phyloP scores from a whole-genome alignment of 2,329 filamentous ascomycete species.

The Fusarium dlaminii region DNA sequence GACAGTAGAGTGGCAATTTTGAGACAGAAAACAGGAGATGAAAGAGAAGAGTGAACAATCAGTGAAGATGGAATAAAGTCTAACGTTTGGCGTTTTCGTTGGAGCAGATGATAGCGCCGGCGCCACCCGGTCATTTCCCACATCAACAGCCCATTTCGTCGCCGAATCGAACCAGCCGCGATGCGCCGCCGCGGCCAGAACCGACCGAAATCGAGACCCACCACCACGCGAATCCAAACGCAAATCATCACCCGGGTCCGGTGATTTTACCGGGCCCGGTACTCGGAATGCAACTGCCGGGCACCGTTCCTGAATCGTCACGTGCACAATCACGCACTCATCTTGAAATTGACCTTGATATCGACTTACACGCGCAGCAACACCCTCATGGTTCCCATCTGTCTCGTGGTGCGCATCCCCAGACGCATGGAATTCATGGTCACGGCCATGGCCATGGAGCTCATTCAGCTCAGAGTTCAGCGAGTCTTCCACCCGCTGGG shows the following conservation, averaged over 20 bases:
- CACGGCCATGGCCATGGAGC: conserved; percentile 13
- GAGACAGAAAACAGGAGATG: conserved; percentile 10
- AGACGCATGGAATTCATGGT: conserved; percentile 18
- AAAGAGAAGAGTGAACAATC: conserved; percentile 2
- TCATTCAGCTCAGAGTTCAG: conserved; percentile 27
- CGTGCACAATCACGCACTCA: conserved; percentile 1
- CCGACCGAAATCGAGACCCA: conserved; percentile 38
- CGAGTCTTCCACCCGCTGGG: conserved; percentile 11
- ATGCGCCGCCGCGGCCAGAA: conserved; percentile 38
- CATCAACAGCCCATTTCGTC: conserved; percentile 44
- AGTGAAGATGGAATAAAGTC: conserved; percentile 25
- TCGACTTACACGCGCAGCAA: conserved; percentile 33
- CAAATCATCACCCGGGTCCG: conserved; percentile 1
- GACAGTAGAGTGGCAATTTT: neutral
- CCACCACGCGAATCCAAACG: conserved; percentile 23
- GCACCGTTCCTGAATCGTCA: conserved; percentile 6
- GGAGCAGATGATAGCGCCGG: conserved; percentile 39
- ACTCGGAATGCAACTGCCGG: conserved; percentile 32
- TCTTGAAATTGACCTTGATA: conserved; percentile 18
- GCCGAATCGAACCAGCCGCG: conserved; percentile 42
- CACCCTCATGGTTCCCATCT: conserved; percentile 19
- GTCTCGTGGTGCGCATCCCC: neutral
- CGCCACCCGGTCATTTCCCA: conserved; percentile 38
- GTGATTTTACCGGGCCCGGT: conserved; percentile 25
- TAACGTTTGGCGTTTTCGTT: conserved; percentile 31